A percentile compares a stretch with the other conserved stretches of the same genome.
phyloP scores from a whole-genome alignment of 306 rosid species.

The Dryas drummondii region DNA sequence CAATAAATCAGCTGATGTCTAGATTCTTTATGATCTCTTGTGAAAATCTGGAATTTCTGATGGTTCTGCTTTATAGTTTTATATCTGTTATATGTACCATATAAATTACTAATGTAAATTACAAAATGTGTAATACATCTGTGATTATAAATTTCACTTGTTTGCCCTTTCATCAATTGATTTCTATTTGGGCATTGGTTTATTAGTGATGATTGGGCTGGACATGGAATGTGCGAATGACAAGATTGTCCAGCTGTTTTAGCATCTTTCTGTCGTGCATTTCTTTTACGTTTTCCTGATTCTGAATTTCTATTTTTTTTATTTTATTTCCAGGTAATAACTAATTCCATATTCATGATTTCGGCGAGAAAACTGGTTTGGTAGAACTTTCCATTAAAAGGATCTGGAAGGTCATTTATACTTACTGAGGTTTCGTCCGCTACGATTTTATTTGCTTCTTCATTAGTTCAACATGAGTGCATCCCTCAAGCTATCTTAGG shows the following conservation, averaged over 20 bases:
- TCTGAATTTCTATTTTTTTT: constrained; percentile 16
- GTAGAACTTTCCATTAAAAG: constrained; percentile 69
- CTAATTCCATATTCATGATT: constrained; percentile 59
- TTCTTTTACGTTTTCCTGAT: background rate
- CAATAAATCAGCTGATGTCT: background rate
- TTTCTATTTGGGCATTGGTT: background rate
- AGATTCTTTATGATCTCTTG: background rate
- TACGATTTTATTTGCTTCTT: constrained; percentile 61
- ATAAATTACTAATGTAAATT: background rate
- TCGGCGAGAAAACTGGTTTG: constrained; percentile 59
- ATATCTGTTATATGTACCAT: background rate
- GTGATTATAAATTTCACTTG: background rate
- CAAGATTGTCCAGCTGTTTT: background rate
- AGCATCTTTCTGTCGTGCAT: background rate
- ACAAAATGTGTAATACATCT: background rate
- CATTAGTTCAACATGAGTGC: constrained; percentile 78
- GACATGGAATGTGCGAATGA: background rate
- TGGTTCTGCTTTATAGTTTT: background rate
- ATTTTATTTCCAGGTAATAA: constrained; percentile 58
- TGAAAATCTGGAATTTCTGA: background rate
- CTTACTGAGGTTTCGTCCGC: constrained; percentile 70
- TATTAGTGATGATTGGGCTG: background rate
- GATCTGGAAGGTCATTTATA: constrained; percentile 66
- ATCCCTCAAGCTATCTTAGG: constrained; percentile 80
- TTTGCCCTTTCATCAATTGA: background rate